Base-by-base conservation (phyloP, 2,329 filamentous ascomycete species). In the Botryotinia calthae region DNA sequence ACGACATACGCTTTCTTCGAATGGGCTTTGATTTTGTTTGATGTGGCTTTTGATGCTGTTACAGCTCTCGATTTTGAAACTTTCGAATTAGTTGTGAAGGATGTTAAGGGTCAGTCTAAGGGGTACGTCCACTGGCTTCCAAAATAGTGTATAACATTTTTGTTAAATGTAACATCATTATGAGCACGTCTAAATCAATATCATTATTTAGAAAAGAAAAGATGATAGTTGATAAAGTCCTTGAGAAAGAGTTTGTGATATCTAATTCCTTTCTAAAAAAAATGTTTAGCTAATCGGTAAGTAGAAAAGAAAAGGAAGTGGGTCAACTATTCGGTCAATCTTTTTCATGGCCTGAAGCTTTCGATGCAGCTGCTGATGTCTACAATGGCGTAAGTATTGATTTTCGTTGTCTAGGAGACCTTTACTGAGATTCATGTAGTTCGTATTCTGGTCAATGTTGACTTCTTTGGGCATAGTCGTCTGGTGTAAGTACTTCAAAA, bases 41-140 rank as follows among this genome's bases (percentile, higher is more conserved):
- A 99, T 82, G 94, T 99, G 73, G 95, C 89, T 44, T 99, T 99
- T 84, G 96, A 99, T 84, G 94, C 96, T 70, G 92, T 98, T 74
- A 98, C 96, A 18, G 91, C 93, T 73, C 85, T 97, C 79, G 96
- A 99, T 85, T 99, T 98, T 84, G 87, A 90, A 75, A 89, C 91
- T 71, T 93, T 98, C 81, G 95, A 98, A 82, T 85, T 99, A 79
- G 87, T 94, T 78, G 87, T 99, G 76, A 93, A 89, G 85, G 95
- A 98, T 85, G 88, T 95, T 77, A 95, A 94, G 85, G 95, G 94
- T 76, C 84, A 91, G 81, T 96, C 93, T 87, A 95, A 95, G 93
- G 95, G 95, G 96, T 99, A 99, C 89, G 96, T 99, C 85, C 89
- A 91, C 85, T 92, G 92, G 92, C 94, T 98, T 88, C 95, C 95